phyloP scores from a whole-genome alignment of 2,329 filamentous ascomycete genomes.

The Corniculantispora saksenae region DNA sequence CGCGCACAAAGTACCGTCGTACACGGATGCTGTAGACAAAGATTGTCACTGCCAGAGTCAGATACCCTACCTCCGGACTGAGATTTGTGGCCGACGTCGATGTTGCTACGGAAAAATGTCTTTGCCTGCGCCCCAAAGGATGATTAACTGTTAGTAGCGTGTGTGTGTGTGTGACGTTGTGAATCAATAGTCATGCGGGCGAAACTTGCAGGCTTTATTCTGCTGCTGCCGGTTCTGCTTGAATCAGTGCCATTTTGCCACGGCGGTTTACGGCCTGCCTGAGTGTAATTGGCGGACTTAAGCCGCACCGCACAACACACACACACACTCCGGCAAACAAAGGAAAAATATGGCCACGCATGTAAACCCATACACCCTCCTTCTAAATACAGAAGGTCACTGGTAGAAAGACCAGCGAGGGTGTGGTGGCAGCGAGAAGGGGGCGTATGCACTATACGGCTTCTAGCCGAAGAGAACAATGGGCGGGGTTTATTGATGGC shows the following conservation, averaged over 20 bases:
- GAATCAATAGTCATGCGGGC: neutral
- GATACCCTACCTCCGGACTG: neutral
- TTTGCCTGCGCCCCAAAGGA: neutral
- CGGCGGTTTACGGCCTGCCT: too few relatives aligned
- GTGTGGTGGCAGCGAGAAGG: too few relatives aligned
- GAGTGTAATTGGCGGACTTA: too few relatives aligned
- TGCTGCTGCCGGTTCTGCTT: neutral
- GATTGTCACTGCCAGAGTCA: neutral
- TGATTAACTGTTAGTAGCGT: too few relatives aligned
- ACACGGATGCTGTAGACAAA: too few relatives aligned
- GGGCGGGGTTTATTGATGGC: neutral
- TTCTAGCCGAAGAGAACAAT: conserved; percentile 12
- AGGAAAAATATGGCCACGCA: neutral
- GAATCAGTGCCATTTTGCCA: neutral
- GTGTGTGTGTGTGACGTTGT: neutral
- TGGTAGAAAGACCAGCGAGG: too few relatives aligned
- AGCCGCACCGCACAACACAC: too few relatives aligned
- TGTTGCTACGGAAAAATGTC: neutral
- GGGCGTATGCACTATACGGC: conserved; percentile 10
- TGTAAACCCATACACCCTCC: too few relatives aligned
- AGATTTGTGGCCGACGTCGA: neutral
- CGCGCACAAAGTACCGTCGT: too few relatives aligned
- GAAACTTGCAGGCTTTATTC: too few relatives aligned
- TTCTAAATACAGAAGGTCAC: too few relatives aligned
- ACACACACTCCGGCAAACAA: too few relatives aligned